Percentiles rank a stretch among this genome's conserved stretches.
phyloP scores from a whole-genome alignment of 441 rosid species.

The Populus hybrid region DNA sequence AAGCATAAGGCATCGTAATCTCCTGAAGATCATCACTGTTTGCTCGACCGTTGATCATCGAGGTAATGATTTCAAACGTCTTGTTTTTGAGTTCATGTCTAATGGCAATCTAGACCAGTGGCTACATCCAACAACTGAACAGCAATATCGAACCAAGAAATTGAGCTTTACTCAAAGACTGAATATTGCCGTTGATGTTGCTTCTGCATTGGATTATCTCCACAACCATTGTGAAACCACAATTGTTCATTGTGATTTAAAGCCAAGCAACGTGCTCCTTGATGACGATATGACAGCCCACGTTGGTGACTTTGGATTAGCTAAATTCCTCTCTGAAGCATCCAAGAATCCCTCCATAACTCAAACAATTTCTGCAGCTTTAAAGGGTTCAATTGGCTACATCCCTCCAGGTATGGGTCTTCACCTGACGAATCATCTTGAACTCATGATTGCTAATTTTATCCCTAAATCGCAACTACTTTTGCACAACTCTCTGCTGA shows the following conservation, averaged over 20 bases:
- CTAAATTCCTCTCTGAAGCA: slow-evolving; percentile 18
- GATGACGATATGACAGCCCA: slow-evolving; percentile 16
- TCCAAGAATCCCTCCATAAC: slow-evolving; percentile 7
- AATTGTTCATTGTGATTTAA: slow-evolving; percentile 5
- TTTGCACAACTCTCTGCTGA: no score
- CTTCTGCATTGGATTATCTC: slow-evolving; percentile 51
- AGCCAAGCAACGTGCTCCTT: slow-evolving; percentile 33
- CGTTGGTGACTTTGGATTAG: slow-evolving; percentile 32
- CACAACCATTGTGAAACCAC: slow-evolving; percentile 14
- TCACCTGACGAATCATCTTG: neutral
- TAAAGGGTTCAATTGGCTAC: slow-evolving; percentile 10
- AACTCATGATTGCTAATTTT: no score
- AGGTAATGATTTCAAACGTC: slow-evolving; percentile 26
- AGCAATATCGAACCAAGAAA: neutral
- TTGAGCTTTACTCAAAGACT: neutral
- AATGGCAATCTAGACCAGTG: slow-evolving; percentile 10
- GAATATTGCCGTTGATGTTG: slow-evolving; percentile 5
- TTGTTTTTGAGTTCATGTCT: slow-evolving; percentile 43
- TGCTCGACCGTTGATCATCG: neutral
- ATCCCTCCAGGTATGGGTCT: slow-evolving; percentile 4
- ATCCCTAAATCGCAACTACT: no score
- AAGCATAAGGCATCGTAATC: slow-evolving; percentile 8
- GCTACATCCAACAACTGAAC: neutral
- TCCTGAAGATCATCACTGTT: neutral
- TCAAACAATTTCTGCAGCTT: neutral